Base-by-base conservation (phyloP, 139 green algal species). In the Chlorella vulgaris region DNA sequence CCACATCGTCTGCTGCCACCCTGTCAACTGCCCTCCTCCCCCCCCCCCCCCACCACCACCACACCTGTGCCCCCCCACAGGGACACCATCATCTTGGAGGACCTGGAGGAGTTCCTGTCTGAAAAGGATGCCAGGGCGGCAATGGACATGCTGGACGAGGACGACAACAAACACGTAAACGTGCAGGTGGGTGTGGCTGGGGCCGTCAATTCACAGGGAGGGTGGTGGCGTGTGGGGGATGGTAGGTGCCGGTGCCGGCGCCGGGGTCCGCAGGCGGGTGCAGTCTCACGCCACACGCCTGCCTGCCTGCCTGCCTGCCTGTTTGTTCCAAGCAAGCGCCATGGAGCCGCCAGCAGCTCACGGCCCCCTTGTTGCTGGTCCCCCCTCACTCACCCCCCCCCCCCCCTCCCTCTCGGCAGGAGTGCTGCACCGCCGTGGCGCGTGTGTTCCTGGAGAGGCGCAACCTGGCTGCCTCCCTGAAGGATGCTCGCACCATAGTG, bases 391-490 rank as follows among this genome's bases (percentile, higher is more conserved):
- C 69, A 22, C 53, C 26, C n/a, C 68, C 18, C 65, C 4, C 1
- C n/a, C n/a, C n/a, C n/a, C n/a, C n/a, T n/a, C n/a, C n/a, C n/a
- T n/a, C n/a, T n/a, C n/a, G n/a, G n/a, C n/a, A n/a, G n/a, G n/a
- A 86, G 38, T 80, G 79, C 69, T 71, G 50, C 53, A 31, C 40
- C 50, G 66, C 85, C 28, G n/a, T 86, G 28, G n/a, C 76, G 22
- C 38, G 31, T 7, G 55, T 83, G 21, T 86, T 78, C 73, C 66
- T 90, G 84, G 92, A 95, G 67, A 88, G 93, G 22, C 81, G 86
- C 65, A 91, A 94, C 75, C 87, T 97, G 79, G 90, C 93, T 2
- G 77, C 92, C 53, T 89, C 89, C 29, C 87, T 97, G n/a, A 90
- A 90, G 74, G 93, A 97, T 87, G 92, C 90, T 6, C 81, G 85